Base-by-base conservation (phyloP, 805 yeast species). In the Brettanomyces sp. region DNA sequence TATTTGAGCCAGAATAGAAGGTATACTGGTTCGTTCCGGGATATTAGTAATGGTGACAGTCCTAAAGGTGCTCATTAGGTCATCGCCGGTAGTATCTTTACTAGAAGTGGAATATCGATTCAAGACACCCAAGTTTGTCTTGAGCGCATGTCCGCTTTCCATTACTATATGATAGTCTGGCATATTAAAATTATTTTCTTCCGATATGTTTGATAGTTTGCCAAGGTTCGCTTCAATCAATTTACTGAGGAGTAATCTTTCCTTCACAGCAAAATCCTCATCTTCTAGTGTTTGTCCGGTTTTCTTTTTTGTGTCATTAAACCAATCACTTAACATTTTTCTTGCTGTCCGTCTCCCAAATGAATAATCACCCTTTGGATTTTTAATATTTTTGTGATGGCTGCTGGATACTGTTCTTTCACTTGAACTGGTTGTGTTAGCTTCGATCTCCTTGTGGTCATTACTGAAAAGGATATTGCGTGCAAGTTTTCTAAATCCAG, bases 1-100 rank as follows among this genome's bases (percentile, higher is more conserved):
- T 0, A 82, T 65, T 45, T 77, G 83, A 1, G 77, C 56, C 18
- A 85, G 52, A 8, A 83, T 62, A 36, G 77, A 66, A 22, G 67
- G 67, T 7, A 79, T 51, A 7, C 82, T 79, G 7, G 76, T 68
- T 28, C 58, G 54, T 0, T 54, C 47, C 7, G 54, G 58, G 9
- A 63, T 54, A 39, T 51, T 51, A 5, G 58, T 49, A 8, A 60
- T 46, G 21, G 51, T 50, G 25, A 57, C 52, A 24, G 52, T 56
- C 25, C 57, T 52, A 18, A 24, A 38, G 2, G 22, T 38, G 11
- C n/a, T 22, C 22, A 38, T 12, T 13, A 12, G 13, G 7, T 21
- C 24, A 38, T 18, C 9, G 11, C 18, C 25, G 6, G 22, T 24
- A 12, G 18, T 7, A 12, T 18, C 24, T 7, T 18, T 7, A 18